phyloP scores from a whole-genome alignment of 2,329 filamentous ascomycete species.

The Trichoderma koningiopsis region DNA sequence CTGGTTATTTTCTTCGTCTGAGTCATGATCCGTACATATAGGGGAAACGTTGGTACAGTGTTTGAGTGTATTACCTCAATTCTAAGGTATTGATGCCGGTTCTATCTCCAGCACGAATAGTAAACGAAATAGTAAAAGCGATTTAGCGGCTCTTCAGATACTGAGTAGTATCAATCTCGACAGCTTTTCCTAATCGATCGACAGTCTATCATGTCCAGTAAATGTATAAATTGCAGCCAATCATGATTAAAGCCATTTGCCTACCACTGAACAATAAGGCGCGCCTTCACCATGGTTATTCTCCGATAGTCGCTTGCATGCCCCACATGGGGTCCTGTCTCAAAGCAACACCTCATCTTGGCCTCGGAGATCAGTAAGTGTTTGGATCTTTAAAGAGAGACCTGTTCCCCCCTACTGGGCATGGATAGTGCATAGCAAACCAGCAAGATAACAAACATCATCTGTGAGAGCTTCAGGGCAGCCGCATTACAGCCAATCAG shows the following conservation, averaged over 20 bases:
- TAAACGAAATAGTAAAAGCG: too few relatives aligned
- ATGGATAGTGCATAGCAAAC: background rate
- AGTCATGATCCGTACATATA: background rate
- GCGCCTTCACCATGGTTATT: background rate
- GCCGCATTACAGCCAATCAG: background rate
- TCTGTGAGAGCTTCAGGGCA: background rate
- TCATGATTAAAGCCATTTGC: background rate
- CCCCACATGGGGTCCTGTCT: background rate
- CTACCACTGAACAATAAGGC: conserved; percentile 1
- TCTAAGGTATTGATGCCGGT: background rate
- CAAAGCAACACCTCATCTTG: background rate
- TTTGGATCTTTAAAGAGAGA: background rate
- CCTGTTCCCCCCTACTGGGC: background rate
- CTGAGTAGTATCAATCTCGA: background rate
- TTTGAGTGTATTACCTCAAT: too few relatives aligned
- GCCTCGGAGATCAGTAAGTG: background rate
- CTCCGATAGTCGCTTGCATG: conserved; percentile 4
- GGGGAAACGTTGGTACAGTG: too few relatives aligned
- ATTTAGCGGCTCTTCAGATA: background rate
- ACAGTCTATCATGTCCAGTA: background rate
- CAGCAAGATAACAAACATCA: background rate
- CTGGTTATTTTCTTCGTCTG: background rate
- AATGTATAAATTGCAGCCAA: background rate
- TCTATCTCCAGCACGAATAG: background rate
- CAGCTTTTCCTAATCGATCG: background rate